These are phyloP conservation scores for Picea abies DNA, from an alignment of 83 land plant genomes.

Conservation along the genomic window DNA sequence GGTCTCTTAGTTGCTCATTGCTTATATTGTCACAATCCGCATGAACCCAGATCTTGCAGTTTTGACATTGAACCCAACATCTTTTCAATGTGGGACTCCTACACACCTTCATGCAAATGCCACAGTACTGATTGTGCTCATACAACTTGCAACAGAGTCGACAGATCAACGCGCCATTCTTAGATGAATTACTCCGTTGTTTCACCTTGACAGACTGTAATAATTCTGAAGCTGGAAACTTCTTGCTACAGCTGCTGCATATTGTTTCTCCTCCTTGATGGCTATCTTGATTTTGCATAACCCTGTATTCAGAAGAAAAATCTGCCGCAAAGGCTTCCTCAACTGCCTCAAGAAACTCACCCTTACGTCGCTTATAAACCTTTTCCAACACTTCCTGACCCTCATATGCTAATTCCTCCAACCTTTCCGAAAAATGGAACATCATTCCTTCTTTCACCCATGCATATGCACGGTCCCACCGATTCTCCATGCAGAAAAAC, in stretches of 20 bases:
- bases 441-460: background rate
- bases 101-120: background rate
- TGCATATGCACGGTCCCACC: background rate
- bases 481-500: background rate
- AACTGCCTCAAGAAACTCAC: slow-evolving; percentile 9
- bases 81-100: background rate
- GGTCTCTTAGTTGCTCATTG: no score
- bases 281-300: background rate
- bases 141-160: background rate
- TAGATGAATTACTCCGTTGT: no score
- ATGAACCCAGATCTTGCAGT: no score
- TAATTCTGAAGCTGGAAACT: no score
- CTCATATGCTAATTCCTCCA: background rate
- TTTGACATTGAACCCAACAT: no score
- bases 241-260: background rate
- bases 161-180: no score
- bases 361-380: background rate
- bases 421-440: background rate
- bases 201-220: no score
- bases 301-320: slow-evolving; percentile 30
- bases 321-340: slow-evolving; percentile 71
- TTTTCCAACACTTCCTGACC: background rate
- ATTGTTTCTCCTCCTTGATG: background rate
- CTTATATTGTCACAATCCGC: no score
- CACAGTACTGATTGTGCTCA: background rate